Base-by-base conservation (phyloP, 441 rosid species). In the Francoa sonchifolia region DNA sequence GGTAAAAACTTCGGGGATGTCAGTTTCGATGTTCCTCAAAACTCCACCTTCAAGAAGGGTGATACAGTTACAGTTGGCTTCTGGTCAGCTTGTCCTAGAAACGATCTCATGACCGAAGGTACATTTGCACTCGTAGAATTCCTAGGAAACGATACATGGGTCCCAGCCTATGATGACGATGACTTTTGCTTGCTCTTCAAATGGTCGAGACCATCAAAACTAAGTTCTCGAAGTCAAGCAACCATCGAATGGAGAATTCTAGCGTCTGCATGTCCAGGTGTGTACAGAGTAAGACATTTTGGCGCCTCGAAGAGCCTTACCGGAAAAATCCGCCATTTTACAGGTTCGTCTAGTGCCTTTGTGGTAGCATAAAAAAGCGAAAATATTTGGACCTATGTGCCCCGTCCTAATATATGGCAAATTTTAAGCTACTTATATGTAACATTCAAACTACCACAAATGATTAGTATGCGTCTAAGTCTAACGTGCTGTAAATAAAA, bases 51-150 rank as follows among this genome's bases (percentile, higher is more conserved):
- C 69, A 73, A 68, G 67, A 70, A 65, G 48, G 90, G 85, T n/a
- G 73, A 61, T 58, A 66, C 1, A 3, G 95, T 76, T 45, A 66
- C 71, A 3, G 92, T 81, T 23, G 68, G 69, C 36, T 88, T 84
- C 68, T 79, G 81, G 81, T 79, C 95, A 25, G 90, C 82, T 42
- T 88, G 90, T 55, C 97, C 94, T 1, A 65, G 97, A 61, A 88
- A 84, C 46, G 95, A 88, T 63, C 71, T 81, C 27, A 59, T 84
- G 82, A 74, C 83, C 0, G 95, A 88, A 66, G 97, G 97, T 11
- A 88, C 95, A 47, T 84, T 81, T 49, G 51, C 83, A 17, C 74
- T 88, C 22, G 94, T 84, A 47, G 97, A 88, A 69, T 62, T 41
- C 30, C 71, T 81, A 29, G 79, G 70, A 18, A 62, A 52, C 48